Base-by-base conservation (phyloP, 2,329 filamentous ascomycete genomes). In the Chaetomium strumarium region DNA sequence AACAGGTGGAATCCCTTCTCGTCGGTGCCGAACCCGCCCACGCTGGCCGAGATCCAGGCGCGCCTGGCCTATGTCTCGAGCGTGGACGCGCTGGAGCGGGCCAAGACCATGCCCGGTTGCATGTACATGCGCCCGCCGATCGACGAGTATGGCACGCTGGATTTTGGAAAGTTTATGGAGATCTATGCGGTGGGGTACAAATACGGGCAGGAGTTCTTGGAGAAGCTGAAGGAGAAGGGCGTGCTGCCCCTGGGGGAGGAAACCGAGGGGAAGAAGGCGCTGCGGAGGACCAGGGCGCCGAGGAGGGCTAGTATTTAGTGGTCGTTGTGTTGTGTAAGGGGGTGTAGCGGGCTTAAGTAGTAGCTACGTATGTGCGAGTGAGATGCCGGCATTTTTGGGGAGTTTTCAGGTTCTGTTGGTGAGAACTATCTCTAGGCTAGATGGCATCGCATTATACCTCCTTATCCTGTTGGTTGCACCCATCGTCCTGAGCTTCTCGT, bases 1-100 rank as follows among this genome's bases (percentile, higher is more conserved):
- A 99, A 99, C 67, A 83, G 95, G 42, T 99, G 93, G 93, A 99
- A 99, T 62, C 92, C 93, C 0, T 91, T 99, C 68, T 95, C 89
- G 1, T 78, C 80, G 1, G 84, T 85, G 55, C 88, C 93, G 1
- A 99, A 99, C 62, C 93, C 93, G 8, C 93, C 93, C 0, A 97
- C 93, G 0, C 75, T 99, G 11, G 90, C 90, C 0, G 93, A 99
- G 69, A 99, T 99, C 56, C 95, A 99, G 72, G 92, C 89, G 6
- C 81, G 93, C 1, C 78, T 99, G 7, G 93, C 93, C 0, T 99
- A 99, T 64, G 93, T 99, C 43, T 93, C 87, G 5, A 95, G 88
- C 50, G 90, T 96, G 12, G 93, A 97, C 67, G 93, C 93, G 24
- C 76, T 99, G 24, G 93, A 99, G 69, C 80, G 91, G 36, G 93